These are phyloP conservation scores for Vigna hirtella DNA, from an alignment of 306 rosid species.

Conservation along the genomic window DNA sequence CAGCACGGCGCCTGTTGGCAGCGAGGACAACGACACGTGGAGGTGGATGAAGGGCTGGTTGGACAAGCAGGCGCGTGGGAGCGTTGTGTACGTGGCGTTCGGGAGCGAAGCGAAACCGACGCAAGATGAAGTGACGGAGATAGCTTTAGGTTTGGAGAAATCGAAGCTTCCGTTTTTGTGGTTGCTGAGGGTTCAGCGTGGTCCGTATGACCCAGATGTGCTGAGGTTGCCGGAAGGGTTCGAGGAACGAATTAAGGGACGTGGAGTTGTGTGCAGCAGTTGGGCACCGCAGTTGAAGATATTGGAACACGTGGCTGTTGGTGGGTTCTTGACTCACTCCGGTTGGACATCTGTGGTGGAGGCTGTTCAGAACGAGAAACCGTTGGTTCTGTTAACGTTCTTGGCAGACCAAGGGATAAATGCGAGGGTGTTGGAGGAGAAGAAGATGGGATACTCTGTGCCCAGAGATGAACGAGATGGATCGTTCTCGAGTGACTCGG, in stretches of 20 bases:
- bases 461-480: constrained; percentile 52
- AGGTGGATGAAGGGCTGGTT: constrained; percentile 45
- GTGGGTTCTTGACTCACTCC: constrained; percentile 56
- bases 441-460: constrained; percentile 43
- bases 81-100: constrained; percentile 61
- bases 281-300: constrained; percentile 62
- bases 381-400: constrained; percentile 37
- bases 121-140: constrained; percentile 48
- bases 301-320: constrained; percentile 46
- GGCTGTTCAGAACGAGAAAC: constrained; percentile 43
- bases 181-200: constrained; percentile 43
- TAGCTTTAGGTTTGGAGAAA: constrained; percentile 58
- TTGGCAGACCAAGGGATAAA: constrained; percentile 42
- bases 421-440: constrained; percentile 52
- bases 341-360: constrained; percentile 62
- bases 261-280: constrained; percentile 48
- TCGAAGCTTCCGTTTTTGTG: constrained; percentile 51
- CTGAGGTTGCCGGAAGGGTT: constrained; percentile 56
- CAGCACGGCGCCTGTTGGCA: background rate
- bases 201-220: constrained; percentile 1
- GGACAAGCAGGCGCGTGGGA: constrained; percentile 40
- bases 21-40: constrained; percentile 5
- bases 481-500: constrained; percentile 39
- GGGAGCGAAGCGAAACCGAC: constrained; percentile 58
- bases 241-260: constrained; percentile 48